Base-by-base conservation (phyloP, 768 basidiomycete genomes). In the Macrolepiota albuminosa region DNA sequence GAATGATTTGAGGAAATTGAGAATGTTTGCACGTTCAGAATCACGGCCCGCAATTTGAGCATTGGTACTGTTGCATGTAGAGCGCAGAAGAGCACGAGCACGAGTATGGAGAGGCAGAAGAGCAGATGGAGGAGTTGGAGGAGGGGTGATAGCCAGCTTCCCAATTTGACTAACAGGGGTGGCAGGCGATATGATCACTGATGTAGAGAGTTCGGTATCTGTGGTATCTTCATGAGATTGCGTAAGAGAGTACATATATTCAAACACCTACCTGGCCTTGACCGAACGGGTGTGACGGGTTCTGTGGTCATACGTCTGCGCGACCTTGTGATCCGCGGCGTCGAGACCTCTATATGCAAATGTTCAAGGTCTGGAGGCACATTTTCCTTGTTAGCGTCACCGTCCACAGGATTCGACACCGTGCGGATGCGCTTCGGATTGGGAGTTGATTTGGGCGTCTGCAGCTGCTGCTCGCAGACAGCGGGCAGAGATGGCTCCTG, bases 351-450 rank as follows among this genome's bases (percentile, higher is more conserved):
- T 29, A 63, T 66, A 46, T 69, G 76, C 63, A 79, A 60, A 13
- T 69, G 61, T 49, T 81, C 76, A 36, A 67, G 63, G 49, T 70
- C 72, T 63, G 89, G 89, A n/a, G 88, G 86, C 18, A 90, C 78
- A 65, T 91, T 91, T 71, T 91, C 89, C 75, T 91, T 91, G 71
- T 91, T 91, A 26, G 78, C 75, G 54, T 85, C 83, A 45, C 80
- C 83, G 61, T 86, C 85, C 21, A 79, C 56, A 36, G 70, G 61
- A 6, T 70, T 71, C 16, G 70, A 68, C 16, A 81, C 78, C 18
- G 79, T 82, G 55, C 84, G 81, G 47, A 80, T 73, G 56, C 89
- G 87, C 73, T 91, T 91, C 39, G 82, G 76, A 65, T 80, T 82
- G 21, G 88, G 88, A 8, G 83, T 85, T 34, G 77, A 73, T 62